These are phyloP conservation scores for Aureobasidium vineae DNA, from an alignment of 2,329 filamentous ascomycete genomes.

Conservation along the genomic window DNA sequence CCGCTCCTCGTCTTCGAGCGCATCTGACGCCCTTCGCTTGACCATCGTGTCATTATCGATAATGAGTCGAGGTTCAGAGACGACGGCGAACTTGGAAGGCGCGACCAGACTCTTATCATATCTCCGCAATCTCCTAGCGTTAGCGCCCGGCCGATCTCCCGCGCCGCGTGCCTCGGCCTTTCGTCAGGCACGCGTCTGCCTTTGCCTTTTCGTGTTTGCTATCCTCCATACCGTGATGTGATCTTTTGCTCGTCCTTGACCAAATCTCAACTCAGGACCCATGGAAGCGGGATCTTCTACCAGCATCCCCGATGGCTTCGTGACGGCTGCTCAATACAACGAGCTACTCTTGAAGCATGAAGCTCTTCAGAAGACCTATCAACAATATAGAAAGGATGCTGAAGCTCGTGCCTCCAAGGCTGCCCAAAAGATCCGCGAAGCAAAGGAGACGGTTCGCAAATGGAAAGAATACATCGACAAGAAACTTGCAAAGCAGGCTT, in stretches of 20 bases:
- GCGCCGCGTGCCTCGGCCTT: constrained; percentile 19
- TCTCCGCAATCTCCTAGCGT: constrained; percentile 11
- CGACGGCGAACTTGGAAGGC: not conserved
- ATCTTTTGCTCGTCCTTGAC: not conserved
- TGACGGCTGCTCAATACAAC: constrained; percentile 12
- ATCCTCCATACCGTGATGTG: not conserved
- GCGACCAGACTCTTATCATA: not conserved
- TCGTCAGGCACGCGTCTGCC: constrained; percentile 15
- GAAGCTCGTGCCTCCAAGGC: constrained; percentile 25
- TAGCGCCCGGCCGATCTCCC: constrained; percentile 17
- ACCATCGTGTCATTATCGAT: constrained; percentile 15
- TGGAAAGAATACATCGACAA: constrained; percentile 42
- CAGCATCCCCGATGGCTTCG: not conserved
- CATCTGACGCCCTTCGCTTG: constrained; percentile 27
- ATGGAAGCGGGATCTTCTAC: not conserved
- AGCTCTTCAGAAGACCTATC: constrained; percentile 17
- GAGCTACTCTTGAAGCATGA: constrained; percentile 22
- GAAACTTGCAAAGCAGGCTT: constrained; percentile 32
- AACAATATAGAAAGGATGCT: constrained; percentile 13
- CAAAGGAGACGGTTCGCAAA: constrained; percentile 26
- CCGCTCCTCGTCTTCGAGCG: constrained; percentile 21
- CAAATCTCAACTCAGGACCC: not conserved
- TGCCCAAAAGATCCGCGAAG: constrained; percentile 20
- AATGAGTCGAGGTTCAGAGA: not conserved
- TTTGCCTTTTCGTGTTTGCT: constrained; percentile 7